Evolutionary conservation across 2,329 filamentous ascomycete genomes (phyloP).

Genomic region (Ceratocystis eucalypticola): DNA sequence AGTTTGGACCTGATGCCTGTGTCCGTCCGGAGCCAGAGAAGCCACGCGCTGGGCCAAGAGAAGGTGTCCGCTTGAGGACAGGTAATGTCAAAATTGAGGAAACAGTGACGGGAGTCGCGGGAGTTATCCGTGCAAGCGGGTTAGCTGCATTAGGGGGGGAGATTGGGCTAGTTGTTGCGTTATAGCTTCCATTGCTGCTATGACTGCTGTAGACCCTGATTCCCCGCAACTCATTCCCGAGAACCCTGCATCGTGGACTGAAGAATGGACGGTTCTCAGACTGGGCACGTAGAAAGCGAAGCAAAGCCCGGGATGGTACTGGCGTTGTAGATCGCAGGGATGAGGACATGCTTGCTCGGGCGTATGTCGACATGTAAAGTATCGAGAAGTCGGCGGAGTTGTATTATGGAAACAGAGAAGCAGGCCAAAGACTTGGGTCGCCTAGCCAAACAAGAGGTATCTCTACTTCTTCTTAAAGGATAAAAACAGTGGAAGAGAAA

Average conservation of each 20-base stretch:
- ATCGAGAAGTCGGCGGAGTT: too few species aligned
- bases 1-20: neutral
- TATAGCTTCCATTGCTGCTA: neutral
- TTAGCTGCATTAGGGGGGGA: neutral
- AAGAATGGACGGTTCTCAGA: slow-evolving; percentile 45
- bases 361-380: slow-evolving; percentile 12
- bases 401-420: too few species aligned
- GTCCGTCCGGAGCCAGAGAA: slow-evolving; percentile 3
- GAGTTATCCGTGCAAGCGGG: neutral
- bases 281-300: slow-evolving; percentile 62
- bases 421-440: too few species aligned
- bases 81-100: neutral
- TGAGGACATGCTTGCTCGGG: slow-evolving; percentile 31
- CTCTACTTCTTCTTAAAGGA: neutral
- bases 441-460: too few species aligned
- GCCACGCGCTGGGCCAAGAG: neutral
- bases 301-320: slow-evolving; percentile 43
- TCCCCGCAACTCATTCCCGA: neutral
- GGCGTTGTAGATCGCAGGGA: slow-evolving; percentile 28
- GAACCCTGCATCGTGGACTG: slow-evolving; percentile 24
- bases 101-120: neutral
- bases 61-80: neutral
- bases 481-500: neutral
- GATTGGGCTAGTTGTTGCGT: neutral
- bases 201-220: slow-evolving; percentile 3